Evolutionary conservation across 805 yeast species (phyloP), one percentile per base, ranked within the genome.

Genomic region (Lachancea fermentati): DNA sequence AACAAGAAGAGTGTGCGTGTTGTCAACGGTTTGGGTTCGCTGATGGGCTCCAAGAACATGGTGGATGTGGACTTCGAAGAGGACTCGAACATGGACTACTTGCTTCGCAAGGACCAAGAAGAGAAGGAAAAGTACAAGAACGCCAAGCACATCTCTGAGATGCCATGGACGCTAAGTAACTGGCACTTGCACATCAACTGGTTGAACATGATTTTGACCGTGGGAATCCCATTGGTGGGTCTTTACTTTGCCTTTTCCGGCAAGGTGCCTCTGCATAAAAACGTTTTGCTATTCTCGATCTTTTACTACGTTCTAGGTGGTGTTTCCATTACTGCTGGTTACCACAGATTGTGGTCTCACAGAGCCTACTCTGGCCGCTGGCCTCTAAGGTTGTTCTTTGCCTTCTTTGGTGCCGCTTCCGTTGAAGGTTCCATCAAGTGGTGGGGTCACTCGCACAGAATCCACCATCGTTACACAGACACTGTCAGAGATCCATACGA

Each of bases 391-490:
- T 55, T 81, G 32, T 76, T 81, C 50, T 82, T 66, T 57, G 94
- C 91, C 4, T 62, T 81, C 19, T 84, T 84, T 54, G 94, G 94
- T 48, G 86, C 91, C 25, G 84, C 88, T 32, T 78, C 88, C 41
- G 79, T 84, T 36, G 88, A 84, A 62, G 94, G 94, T 49, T 82
- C 91, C 31, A 79, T 84, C 62, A 84, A 84, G 63, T 84, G 93
- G 93, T 85, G 94, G 94, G 77, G 82, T 35, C 93, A 84, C 60
- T 74, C 83, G 38, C 94, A 85, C 66, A 76, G 94, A 74, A 73
- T 84, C 42, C 94, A 85, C 62, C 94, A 85, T 67, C 74, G 94
- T 68, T 85, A 82, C 65, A 84, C 93, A 4, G 94, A 85, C 65
- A 85, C 93, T 19, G 57, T 62, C 42, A 77, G 91, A 69, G 94